These are phyloP conservation scores for Hymenoscyphus salicellus DNA, from an alignment of 2,329 filamentous ascomycete genomes.

Conservation along the genomic window DNA sequence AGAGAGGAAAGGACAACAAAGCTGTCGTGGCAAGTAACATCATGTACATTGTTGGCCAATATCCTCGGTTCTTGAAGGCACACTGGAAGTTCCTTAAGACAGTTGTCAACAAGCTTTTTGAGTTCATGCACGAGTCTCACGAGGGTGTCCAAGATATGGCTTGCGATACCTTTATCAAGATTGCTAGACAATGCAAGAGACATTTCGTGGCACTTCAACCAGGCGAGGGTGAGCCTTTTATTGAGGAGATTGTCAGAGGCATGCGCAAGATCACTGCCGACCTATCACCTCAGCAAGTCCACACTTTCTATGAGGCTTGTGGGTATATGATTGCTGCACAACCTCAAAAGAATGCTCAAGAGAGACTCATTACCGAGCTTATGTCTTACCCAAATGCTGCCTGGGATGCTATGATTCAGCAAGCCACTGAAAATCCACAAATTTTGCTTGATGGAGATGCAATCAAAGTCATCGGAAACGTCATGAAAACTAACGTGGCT, in stretches of 20 bases:
- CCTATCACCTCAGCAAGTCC: constrained; percentile 91
- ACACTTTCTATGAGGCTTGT: constrained; percentile 98
- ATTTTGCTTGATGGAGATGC: constrained; percentile 90
- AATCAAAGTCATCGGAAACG: constrained; percentile 98
- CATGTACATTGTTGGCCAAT: constrained; percentile 99
- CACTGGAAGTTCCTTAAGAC: constrained; percentile 99
- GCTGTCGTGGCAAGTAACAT: constrained; percentile 98
- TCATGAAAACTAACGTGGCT: constrained; percentile 99
- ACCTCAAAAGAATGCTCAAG: constrained; percentile 90
- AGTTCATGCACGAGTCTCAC: constrained; percentile 99
- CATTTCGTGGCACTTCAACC: constrained; percentile 97
- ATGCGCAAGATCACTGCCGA: constrained; percentile 96
- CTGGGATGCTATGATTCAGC: constrained; percentile 91
- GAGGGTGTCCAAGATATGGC: constrained; percentile 99
- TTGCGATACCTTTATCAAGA: constrained; percentile 99
- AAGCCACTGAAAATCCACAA: constrained; percentile 78
- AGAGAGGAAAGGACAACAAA: constrained; percentile 99
- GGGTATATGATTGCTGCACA: constrained; percentile 99
- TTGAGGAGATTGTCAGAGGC: constrained; percentile 95
- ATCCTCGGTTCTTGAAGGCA: constrained; percentile 95
- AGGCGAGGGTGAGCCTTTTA: constrained; percentile 92
- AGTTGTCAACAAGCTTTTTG: constrained; percentile 98
- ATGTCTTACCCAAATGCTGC: constrained; percentile 93
- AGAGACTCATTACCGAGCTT: constrained; percentile 82
- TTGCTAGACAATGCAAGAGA: constrained; percentile 93